phyloP scores from a whole-genome alignment of 306 rosid species.

The Echinosophora koreensis region DNA sequence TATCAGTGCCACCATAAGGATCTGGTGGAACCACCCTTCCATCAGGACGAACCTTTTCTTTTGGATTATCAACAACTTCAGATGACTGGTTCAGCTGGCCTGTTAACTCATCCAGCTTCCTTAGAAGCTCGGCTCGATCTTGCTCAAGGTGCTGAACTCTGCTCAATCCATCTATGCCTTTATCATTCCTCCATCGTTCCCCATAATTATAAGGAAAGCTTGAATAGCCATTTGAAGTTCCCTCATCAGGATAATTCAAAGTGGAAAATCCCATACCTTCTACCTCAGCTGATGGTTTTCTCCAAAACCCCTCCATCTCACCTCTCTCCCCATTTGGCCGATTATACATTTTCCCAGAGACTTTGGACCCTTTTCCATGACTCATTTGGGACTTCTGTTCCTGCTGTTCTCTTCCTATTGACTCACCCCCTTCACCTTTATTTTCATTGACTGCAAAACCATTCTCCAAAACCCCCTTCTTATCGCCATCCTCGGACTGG shows the following conservation, averaged over 20 bases:
- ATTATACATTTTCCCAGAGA: slow-evolving; percentile 57
- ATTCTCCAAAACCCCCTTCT: slow-evolving; percentile 52
- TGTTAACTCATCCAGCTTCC: slow-evolving; percentile 88
- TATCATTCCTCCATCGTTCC: slow-evolving; percentile 58
- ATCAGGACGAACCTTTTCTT: slow-evolving; percentile 61
- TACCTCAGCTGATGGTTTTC: slow-evolving; percentile 55
- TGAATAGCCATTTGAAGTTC: slow-evolving; percentile 60
- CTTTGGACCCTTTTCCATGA: slow-evolving; percentile 44
- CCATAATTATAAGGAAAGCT: slow-evolving; percentile 59
- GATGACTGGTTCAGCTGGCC: slow-evolving; percentile 82
- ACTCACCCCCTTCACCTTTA: slow-evolving; percentile 55
- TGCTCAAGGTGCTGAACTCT: slow-evolving; percentile 76
- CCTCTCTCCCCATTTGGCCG: slow-evolving; percentile 67
- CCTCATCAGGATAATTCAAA: slow-evolving; percentile 69
- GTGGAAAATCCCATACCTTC: slow-evolving; percentile 76
- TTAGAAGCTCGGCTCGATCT: slow-evolving; percentile 87
- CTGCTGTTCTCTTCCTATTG: slow-evolving; percentile 56
- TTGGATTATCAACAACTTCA: slow-evolving; percentile 61
- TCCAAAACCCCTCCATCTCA: slow-evolving; percentile 56
- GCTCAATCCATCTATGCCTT: slow-evolving; percentile 59
- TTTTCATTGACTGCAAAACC: slow-evolving; percentile 44
- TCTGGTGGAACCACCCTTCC: slow-evolving; percentile 67
- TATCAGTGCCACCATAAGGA: slow-evolving; percentile 59
- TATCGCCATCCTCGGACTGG: slow-evolving; percentile 46
- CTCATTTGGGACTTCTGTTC: slow-evolving; percentile 53